Evolutionary conservation across 2,329 filamentous ascomycete genomes (phyloP).

Genomic region (Sporothrix globosa): DNA sequence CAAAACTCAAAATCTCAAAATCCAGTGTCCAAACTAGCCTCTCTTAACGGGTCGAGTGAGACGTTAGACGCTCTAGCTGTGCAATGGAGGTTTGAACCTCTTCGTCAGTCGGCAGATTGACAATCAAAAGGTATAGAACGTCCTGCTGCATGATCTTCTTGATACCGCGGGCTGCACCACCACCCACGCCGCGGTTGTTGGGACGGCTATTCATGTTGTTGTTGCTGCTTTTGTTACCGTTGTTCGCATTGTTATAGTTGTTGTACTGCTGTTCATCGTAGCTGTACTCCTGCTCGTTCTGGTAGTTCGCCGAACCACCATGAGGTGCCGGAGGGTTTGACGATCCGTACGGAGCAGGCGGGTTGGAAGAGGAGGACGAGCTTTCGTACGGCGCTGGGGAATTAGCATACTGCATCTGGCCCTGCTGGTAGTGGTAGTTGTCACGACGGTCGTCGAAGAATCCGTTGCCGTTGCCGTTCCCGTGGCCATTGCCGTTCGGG

Average conservation of each 20-base stretch:
- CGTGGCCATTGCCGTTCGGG: neutral
- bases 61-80: slow-evolving; percentile 30
- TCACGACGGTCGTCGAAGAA: neutral
- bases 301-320: slow-evolving; percentile 7
- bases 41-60: neutral
- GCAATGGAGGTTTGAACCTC: slow-evolving; percentile 44
- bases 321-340: slow-evolving; percentile 21
- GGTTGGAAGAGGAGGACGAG: slow-evolving; percentile 3
- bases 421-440: neutral
- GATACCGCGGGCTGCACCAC: neutral
- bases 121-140: slow-evolving; percentile 56
- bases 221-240: no score
- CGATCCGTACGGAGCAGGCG: slow-evolving; percentile 15
- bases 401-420: slow-evolving; percentile 16
- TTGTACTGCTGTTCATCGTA: slow-evolving; percentile 1
- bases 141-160: slow-evolving; percentile 43
- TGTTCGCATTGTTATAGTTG: slow-evolving; percentile 4
- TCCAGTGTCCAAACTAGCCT: neutral
- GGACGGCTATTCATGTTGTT: neutral
- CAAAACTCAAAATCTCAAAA: neutral
- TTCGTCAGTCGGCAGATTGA: slow-evolving; percentile 52
- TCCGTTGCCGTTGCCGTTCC: neutral
- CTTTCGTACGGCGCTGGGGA: slow-evolving; percentile 1
- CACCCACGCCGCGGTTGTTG: slow-evolving; percentile 2
- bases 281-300: neutral